Evolutionary conservation across 192 early-diverging fungal species (phyloP).

Genomic region (Entomortierella beljakovae): DNA sequence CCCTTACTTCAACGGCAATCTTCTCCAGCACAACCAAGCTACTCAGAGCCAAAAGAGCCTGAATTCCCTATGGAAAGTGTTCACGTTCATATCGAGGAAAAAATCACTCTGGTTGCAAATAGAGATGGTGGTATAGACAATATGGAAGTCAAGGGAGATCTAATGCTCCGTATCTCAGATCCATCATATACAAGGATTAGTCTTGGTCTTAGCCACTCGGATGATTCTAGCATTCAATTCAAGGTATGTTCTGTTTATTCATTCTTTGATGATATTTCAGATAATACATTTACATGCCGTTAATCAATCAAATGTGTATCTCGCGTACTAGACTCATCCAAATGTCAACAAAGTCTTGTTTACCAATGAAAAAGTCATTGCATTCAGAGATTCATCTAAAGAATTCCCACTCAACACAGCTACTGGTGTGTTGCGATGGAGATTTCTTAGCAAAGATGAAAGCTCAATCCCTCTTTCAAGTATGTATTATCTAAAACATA

Average conservation of each 20-base stretch:
- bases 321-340: slow-evolving; percentile 81
- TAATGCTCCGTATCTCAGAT: slow-evolving; percentile 86
- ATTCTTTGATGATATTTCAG: too few relatives aligned
- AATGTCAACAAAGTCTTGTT: slow-evolving; percentile 97
- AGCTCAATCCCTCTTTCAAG: slow-evolving; percentile 84
- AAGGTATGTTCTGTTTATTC: too few relatives aligned
- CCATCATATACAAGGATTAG: slow-evolving; percentile 70
- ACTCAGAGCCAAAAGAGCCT: slow-evolving; percentile 39
- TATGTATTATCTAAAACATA: too few relatives aligned
- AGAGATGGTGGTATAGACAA: slow-evolving; percentile 92
- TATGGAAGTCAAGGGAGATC: slow-evolving; percentile 94
- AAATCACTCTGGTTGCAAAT: slow-evolving; percentile 84
- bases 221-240: slow-evolving; percentile 81
- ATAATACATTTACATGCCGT: too few relatives aligned
- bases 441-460: slow-evolving; percentile 87
- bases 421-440: slow-evolving; percentile 91
- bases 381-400: slow-evolving; percentile 82
- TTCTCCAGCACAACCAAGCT: slow-evolving; percentile 19
- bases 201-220: slow-evolving; percentile 68
- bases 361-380: slow-evolving; percentile 74
- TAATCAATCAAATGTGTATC: too few relatives aligned
- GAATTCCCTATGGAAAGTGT: slow-evolving; percentile 75
- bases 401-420: slow-evolving; percentile 90
- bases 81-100: slow-evolving; percentile 90
- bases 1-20: slow-evolving; percentile 13